Conservation (phyloP, 2,329 filamentous ascomycete species). For the Bertia moriformis region DNA sequence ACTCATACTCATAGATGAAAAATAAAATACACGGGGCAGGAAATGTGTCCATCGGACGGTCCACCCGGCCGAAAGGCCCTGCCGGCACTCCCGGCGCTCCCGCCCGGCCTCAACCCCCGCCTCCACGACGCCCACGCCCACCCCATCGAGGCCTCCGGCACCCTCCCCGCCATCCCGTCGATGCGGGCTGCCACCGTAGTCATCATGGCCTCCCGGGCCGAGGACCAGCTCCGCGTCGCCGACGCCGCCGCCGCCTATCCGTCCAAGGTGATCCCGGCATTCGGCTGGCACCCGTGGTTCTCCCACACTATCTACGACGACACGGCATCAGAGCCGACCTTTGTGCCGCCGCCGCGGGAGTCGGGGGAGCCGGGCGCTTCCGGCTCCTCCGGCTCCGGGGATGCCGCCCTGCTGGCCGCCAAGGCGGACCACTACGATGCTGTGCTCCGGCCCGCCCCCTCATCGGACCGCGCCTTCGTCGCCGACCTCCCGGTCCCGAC, state of each 20-base stretch:
- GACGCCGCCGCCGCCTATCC: constrained; percentile 33
- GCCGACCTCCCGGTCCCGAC: constrained; percentile 40
- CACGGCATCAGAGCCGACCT: constrained; percentile 19
- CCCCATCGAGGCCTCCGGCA: constrained; percentile 63
- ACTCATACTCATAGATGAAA: too few relatives aligned
- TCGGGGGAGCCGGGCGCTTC: constrained; percentile 9
- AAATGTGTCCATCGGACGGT: neutral
- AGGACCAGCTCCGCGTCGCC: constrained; percentile 63
- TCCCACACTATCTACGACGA: constrained; percentile 63
- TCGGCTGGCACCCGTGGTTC: constrained; percentile 83
- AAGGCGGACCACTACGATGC: constrained; percentile 46
- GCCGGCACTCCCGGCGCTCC: too few relatives aligned
- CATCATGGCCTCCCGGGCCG: constrained; percentile 62
- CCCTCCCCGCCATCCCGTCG: constrained; percentile 34
- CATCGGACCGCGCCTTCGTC: constrained; percentile 22
- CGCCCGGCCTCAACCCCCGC: constrained; percentile 59
- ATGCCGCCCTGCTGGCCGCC: constrained; percentile 13
- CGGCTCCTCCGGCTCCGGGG: constrained; percentile 1
- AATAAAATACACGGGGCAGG: constrained; percentile 31
- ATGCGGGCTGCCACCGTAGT: constrained; percentile 58
- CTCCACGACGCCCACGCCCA: constrained; percentile 74
- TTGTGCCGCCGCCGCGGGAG: constrained; percentile 11
- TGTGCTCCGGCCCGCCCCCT: constrained; percentile 43
- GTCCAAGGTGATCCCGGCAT: constrained; percentile 48
- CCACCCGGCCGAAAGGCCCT: constrained; percentile 5